Evolutionary conservation across 1,284 basidiomycete species (phyloP).

Genomic region (Bondarzewia mesenterica): DNA sequence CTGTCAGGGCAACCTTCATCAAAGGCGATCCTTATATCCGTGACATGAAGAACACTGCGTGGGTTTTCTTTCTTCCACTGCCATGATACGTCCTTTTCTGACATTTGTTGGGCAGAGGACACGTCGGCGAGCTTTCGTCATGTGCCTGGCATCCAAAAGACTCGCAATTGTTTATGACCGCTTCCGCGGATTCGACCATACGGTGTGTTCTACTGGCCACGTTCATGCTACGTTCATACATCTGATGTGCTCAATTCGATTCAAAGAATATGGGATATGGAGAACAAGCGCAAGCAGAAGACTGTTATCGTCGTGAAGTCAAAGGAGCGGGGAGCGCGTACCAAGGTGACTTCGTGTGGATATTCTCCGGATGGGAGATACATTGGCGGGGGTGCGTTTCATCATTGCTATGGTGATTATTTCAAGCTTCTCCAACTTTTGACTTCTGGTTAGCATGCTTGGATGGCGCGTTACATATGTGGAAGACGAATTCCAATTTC

Average conservation of each 20-base stretch:
- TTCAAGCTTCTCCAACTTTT: neutral
- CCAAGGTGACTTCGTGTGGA: conserved; percentile 82
- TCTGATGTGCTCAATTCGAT: neutral
- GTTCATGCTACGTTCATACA: neutral
- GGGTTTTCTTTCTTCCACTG: conserved; percentile 20
- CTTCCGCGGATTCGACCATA: conserved; percentile 92
- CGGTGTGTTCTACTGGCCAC: conserved; percentile 53
- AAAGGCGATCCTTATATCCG: conserved; percentile 98
- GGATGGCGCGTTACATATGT: conserved; percentile 90
- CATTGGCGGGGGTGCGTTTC: conserved; percentile 74
- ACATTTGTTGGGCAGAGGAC: conserved; percentile 54
- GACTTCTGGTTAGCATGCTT: conserved; percentile 55
- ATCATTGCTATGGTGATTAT: neutral
- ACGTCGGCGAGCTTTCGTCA: conserved; percentile 87
- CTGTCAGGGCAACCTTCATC: conserved; percentile 70
- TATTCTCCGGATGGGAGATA: conserved; percentile 82
- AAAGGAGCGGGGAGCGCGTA: conserved; percentile 91
- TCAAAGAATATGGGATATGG: conserved; percentile 86
- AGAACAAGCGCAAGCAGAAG: conserved; percentile 85
- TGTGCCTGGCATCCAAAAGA: conserved; percentile 91
- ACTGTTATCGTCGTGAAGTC: conserved; percentile 93
- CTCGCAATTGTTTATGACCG: conserved; percentile 78
- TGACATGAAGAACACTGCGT: conserved; percentile 97
- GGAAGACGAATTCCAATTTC: conserved; percentile 89
- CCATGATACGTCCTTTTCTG: conserved; percentile 2